Evolutionary conservation across 192 early-diverging fungal genomes (phyloP), one percentile per base, ranked within the genome.

Genomic region (Coemansia sp.): DNA sequence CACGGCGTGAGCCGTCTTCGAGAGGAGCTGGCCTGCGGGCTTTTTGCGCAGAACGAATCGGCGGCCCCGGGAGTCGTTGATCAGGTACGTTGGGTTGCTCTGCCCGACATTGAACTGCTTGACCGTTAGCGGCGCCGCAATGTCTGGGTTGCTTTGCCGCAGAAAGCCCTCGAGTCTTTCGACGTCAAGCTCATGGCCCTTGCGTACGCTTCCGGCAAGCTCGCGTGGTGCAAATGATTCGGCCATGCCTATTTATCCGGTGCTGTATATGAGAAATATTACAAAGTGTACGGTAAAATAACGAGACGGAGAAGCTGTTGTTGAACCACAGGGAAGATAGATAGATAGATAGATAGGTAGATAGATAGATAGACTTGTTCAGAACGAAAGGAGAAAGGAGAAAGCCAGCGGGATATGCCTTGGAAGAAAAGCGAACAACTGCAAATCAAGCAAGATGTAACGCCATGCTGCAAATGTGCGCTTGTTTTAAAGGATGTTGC

Each of bases 71-170:
- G 80, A 78, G 58, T 92, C 92, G 18, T 79, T 86, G 39, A 98
- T 71, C 43, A 95, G 84, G 61, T 94, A 98, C 7, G 96, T 98
- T 8, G 96, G 96, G 68, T 98, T 98, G 73, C 90, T 92, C 66
- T 96, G 94, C 0, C 96, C 96, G 7, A 92, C 80, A 59, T 89
- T 90, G 75, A 98, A 98, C 83, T 98, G 94, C 58, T 84, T 82
- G 42, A 95, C 67, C 15, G 85, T 60, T 31, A 96, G 69, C 3
- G 94, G 94, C 26, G 70, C 58, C 18, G 61, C 73, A 16, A 93
- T 75, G 16, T 71, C 43, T 39, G 86, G 72, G 31, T 90, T 75
- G 39, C 76, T 66, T 20, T 75, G 62, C 15, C 43, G 20, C 15
- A 95, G 85, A 67, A 90, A 95, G 3, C 61, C 60, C 31, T 85